A percentile compares a stretch with the other conserved stretches of the same genome.
These are phyloP conservation scores for Halophytophthora polymorphica DNA, from an alignment of 352 stramenopile species.

Conservation along the genomic window DNA sequence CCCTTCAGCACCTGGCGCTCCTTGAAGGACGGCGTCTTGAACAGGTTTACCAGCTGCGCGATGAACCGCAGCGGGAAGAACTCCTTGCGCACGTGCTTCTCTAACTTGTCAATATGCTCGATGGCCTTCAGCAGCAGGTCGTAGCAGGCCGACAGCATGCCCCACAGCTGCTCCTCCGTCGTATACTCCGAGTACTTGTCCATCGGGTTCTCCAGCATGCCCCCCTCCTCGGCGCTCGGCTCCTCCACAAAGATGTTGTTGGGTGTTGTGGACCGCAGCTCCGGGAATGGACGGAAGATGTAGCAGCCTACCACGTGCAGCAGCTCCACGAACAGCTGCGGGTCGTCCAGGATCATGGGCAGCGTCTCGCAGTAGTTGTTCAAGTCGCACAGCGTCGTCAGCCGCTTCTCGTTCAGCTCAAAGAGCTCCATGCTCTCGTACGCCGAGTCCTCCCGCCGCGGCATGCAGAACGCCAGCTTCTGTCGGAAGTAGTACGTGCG, in stretches of 20 bases:
- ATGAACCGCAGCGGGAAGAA: slow-evolving; percentile 84
- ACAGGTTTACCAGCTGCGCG: slow-evolving; percentile 74
- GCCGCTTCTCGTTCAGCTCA: slow-evolving; percentile 78
- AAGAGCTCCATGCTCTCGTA: slow-evolving; percentile 64
- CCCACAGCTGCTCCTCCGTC: slow-evolving; percentile 79
- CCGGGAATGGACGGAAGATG: slow-evolving; percentile 78
- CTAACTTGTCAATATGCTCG: slow-evolving; percentile 87
- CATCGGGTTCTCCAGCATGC: slow-evolving; percentile 63
- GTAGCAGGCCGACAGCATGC: slow-evolving; percentile 75
- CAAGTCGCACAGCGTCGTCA: slow-evolving; percentile 80
- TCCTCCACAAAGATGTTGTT: slow-evolving; percentile 86
- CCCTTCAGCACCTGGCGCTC: slow-evolving; percentile 85
- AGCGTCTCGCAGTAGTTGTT: slow-evolving; percentile 86
- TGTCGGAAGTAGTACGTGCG: slow-evolving; percentile 83
- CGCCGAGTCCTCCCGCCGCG: slow-evolving; percentile 45
- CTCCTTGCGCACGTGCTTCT: slow-evolving; percentile 84
- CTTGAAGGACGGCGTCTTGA: slow-evolving; percentile 87
- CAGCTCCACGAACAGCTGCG: slow-evolving; percentile 78
- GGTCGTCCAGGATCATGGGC: slow-evolving; percentile 76
- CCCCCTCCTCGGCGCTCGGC: slow-evolving; percentile 52
- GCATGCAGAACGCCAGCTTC: slow-evolving; percentile 80
- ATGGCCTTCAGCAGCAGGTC: slow-evolving; percentile 83
- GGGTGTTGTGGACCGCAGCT: slow-evolving; percentile 44
- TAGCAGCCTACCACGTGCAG: slow-evolving; percentile 78
- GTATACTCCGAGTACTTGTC: slow-evolving; percentile 86